Base-by-base conservation (phyloP, 441 rosid genomes). In the Gossypium laxum region DNA sequence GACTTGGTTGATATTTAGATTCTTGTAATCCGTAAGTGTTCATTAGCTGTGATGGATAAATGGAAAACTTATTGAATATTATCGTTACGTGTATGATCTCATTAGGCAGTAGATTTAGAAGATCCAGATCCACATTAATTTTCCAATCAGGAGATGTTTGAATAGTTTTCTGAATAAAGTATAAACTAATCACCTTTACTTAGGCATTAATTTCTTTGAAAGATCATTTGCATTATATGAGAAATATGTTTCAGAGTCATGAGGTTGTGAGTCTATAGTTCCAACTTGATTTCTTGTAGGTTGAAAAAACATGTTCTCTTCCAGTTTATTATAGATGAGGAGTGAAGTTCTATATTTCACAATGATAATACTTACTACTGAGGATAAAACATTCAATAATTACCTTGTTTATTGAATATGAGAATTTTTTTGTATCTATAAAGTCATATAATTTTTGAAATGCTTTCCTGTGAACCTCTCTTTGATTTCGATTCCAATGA, bases 51-150 rank as follows among this genome's bases (percentile, higher is more conserved):
- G 63, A 47, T 24, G 7, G 14, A 19, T 11, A 45, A 2, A 18
- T 51, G 3, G 38, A 34, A 51, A 30, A 12, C 21, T 8, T 48
- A 48, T 51, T 48, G 62, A 28, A 61, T 34, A 2, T 2, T 1
- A 12, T 69, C 0, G 12, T 5, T 1, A 14, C 22, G 26, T 70
- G 5, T 38, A 8, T 14, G 57, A 14, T 58, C 47, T 32, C 38
- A 57, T 58, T 5, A 26, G 17, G 26, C 18, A 0, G 19, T 70
- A 5, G 8, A n/a, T 28, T 6, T 67, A 28, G 17, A 4, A 26
- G 60, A 67, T 67, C 56, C 26, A 67, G 48, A 67, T 50, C 60
- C 60, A 7, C 41, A 0, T n/a, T 66, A 21, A 47, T 47, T 15
- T 66, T 66, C n/a, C 41, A 45, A 6, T 22, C 55, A n/a, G 34